Evolutionary conservation across 2,329 filamentous ascomycete species (phyloP).

Genomic region (Seiridium unicorne): DNA sequence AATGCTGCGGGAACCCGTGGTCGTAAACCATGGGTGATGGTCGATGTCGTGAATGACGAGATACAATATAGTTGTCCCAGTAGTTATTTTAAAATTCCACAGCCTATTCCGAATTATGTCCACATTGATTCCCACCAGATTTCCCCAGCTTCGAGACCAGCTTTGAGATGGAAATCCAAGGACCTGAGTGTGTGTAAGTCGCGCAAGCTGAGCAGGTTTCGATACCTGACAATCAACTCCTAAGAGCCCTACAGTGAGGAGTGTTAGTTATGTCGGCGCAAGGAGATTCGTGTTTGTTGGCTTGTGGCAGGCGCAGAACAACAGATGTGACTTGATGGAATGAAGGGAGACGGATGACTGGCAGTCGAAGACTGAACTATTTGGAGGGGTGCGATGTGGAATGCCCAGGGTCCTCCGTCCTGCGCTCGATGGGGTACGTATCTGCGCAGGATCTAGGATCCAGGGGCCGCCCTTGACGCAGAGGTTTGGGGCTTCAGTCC

Average conservation of each 20-base stretch:
- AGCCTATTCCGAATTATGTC: background rate
- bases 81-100: no score
- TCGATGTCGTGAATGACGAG: background rate
- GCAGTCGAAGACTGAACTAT: slow-evolving; percentile 11
- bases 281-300: slow-evolving; percentile 17
- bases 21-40: slow-evolving; percentile 35
- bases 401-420: slow-evolving; percentile 22
- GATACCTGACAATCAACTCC: background rate
- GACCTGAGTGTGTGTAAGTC: no score
- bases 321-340: slow-evolving; percentile 24
- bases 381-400: slow-evolving; percentile 21
- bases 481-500: slow-evolving; percentile 15
- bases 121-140: background rate
- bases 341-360: slow-evolving; percentile 26
- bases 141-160: no score
- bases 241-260: background rate
- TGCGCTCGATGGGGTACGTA: background rate
- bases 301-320: slow-evolving; percentile 16
- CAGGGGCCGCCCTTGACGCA: slow-evolving; percentile 19
- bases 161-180: no score
- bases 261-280: background rate
- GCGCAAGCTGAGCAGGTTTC: no score
- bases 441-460: slow-evolving; percentile 9
- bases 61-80: background rate
- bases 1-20: slow-evolving; percentile 32